Percentiles rank a stretch among this genome's conserved stretches.
Conservation (phyloP, 140 eudicot genomes). For the Stevia rebaudiana region DNA sequence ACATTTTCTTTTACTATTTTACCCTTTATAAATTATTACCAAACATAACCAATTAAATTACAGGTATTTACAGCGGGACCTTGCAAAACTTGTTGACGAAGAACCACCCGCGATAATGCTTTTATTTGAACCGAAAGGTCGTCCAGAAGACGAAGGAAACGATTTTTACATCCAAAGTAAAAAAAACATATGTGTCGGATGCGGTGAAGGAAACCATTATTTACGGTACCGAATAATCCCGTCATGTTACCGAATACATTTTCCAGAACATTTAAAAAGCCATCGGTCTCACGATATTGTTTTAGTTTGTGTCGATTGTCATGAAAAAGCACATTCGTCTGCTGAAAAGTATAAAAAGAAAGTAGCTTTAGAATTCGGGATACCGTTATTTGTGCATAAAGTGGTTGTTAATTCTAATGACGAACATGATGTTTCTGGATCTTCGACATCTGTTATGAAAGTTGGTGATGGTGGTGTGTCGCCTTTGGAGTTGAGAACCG, state of each 20-base stretch:
- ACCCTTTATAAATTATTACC: not conserved
- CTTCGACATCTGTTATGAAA: conserved; percentile 25
- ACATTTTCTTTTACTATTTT: not conserved
- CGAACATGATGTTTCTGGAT: conserved; percentile 25
- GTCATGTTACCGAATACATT: conserved; percentile 89
- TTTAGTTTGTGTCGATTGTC: conserved; percentile 93
- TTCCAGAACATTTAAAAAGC: conserved; percentile 94
- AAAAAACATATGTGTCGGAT: conserved; percentile 91
- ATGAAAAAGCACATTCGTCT: conserved; percentile 91
- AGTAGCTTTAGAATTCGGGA: conserved; percentile 69
- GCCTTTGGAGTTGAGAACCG: conserved; percentile 79
- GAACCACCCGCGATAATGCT: conserved; percentile 88
- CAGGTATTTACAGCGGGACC: conserved; percentile 76
- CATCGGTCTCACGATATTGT: conserved; percentile 99
- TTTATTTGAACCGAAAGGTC: conserved; percentile 94
- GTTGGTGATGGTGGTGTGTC: conserved; percentile 72
- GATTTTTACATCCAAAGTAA: conserved; percentile 89
- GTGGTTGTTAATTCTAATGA: conserved; percentile 57
- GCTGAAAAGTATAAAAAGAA: conserved; percentile 79
- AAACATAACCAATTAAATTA: conserved; percentile 10
- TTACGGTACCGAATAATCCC: conserved; percentile 90
- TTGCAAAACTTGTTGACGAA: conserved; percentile 88
- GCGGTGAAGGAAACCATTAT: conserved; percentile 94
- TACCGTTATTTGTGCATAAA: conserved; percentile 73
- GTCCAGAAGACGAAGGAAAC: conserved; percentile 96